phyloP scores from a whole-genome alignment of 495 filamentous ascomycete genomes.

The Talaromyces nanjingensis region DNA sequence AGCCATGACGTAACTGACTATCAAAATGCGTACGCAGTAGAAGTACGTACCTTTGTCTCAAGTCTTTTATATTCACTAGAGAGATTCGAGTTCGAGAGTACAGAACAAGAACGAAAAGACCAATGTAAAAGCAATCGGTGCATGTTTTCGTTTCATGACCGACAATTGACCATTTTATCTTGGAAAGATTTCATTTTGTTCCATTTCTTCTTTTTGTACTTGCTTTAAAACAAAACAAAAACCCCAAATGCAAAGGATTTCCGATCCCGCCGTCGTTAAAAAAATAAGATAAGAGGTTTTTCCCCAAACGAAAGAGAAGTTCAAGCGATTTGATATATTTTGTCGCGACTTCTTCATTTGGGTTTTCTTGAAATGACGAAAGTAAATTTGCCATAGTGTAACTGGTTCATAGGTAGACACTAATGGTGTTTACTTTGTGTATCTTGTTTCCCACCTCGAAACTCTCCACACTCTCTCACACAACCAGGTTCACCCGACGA shows the following conservation, averaged over 20 bases:
- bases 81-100: no score
- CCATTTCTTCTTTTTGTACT: conserved; percentile 1
- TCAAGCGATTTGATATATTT: not conserved
- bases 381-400: not conserved
- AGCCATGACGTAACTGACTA: no score
- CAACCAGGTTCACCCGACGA: not conserved
- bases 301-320: not conserved
- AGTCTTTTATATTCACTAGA: no score
- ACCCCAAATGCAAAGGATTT: conserved; percentile 6
- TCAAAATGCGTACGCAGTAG: no score
- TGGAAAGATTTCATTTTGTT: conserved; percentile 4
- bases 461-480: not conserved
- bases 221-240: conserved; percentile 2
- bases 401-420: not conserved
- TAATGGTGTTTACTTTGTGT: not conserved
- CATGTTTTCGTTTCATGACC: no score
- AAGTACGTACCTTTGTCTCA: no score
- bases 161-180: not conserved
- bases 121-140: no score
- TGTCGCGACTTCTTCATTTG: conserved; percentile 2
- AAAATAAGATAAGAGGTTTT: not conserved
- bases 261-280: conserved; percentile 6
- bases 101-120: no score
- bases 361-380: not conserved
- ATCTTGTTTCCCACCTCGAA: not conserved